These are phyloP conservation scores for Kitagawia praeruptora DNA, from an alignment of 129 eudicot species.

Conservation along the genomic window DNA sequence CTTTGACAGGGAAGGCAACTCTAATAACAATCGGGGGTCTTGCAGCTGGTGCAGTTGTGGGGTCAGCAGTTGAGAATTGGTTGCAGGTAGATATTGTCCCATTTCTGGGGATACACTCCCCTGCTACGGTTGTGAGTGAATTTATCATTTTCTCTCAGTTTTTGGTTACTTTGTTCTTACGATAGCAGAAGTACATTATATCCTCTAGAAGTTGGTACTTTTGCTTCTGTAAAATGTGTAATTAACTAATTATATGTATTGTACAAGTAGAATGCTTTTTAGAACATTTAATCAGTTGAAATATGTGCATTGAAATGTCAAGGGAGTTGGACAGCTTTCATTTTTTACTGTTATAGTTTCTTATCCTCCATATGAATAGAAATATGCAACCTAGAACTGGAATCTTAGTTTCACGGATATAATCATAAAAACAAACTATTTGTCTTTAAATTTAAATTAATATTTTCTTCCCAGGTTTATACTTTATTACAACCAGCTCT, in stretches of 20 bases:
- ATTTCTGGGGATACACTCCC: slow-evolving; percentile 72
- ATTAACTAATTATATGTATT: not conserved
- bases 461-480: too few species aligned
- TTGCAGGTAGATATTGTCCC: slow-evolving; percentile 98
- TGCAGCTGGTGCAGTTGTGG: slow-evolving; percentile 91
- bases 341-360: too few species aligned
- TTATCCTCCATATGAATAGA: too few species aligned
- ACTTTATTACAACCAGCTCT: too few species aligned
- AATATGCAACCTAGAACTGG: too few species aligned
- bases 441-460: too few species aligned
- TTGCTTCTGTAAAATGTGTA: not conserved
- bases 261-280: slow-evolving; percentile 7
- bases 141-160: slow-evolving; percentile 82
- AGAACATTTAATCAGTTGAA: not conserved
- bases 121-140: slow-evolving; percentile 82
- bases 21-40: slow-evolving; percentile 76
- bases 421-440: too few species aligned
- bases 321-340: not conserved
- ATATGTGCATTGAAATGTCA: not conserved
- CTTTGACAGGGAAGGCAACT: slow-evolving; percentile 70
- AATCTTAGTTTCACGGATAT: too few species aligned
- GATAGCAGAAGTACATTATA: slow-evolving; percentile 28
- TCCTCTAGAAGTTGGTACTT: slow-evolving; percentile 11
- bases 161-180: slow-evolving; percentile 69
- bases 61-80: slow-evolving; percentile 93